Evolutionary conservation across 1,139 yeast species (phyloP), one percentile per base, ranked within the genome.

Genomic region (Kodamaea alishanica): DNA sequence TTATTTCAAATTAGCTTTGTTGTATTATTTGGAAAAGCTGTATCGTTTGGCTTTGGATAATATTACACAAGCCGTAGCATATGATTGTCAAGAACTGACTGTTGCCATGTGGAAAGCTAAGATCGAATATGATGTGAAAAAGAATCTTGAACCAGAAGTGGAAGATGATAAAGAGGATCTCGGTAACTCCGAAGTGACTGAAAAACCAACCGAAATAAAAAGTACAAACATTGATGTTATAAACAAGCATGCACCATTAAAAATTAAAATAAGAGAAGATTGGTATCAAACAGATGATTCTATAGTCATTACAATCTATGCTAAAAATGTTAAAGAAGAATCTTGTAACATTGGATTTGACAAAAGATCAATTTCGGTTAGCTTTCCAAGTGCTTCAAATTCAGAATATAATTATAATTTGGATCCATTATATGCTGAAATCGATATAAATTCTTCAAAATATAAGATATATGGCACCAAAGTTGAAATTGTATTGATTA

Each of bases 281-380:
- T 89, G 94, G 89, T 88, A 82, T 60, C 96, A 89, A 57, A 70
- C 79, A 15, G 57, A 66, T 10, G 67, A 67, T 1, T 58, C 63
- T 2, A 75, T 89, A 10, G 80, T 82, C 6, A 68, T 90, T 26
- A 79, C 95, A 1, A 65, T 92, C 6, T 92, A 84, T 51, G 79
- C 88, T 40, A 82, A 84, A 47, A 76, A 76, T 31, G 70, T 83
- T 25, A 80, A 84, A 12, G 61, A 65, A 34, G 73, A 69, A 3
- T 50, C 65, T 1, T 60, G 72, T 30, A 51, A 54, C 2, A 63
- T 78, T 11, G 58, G 61, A 2, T 69, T 78, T 40, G 50, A 54
- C 4, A 34, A 52, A 1, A 48, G 45, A 4, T 54, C 71, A 0
- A 66, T 75, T 2, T 45, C 61, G 12, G 65, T 75, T 7, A 53